Base-by-base conservation (phyloP, 73 alveolate species). In the Paramecium sonneborni region DNA sequence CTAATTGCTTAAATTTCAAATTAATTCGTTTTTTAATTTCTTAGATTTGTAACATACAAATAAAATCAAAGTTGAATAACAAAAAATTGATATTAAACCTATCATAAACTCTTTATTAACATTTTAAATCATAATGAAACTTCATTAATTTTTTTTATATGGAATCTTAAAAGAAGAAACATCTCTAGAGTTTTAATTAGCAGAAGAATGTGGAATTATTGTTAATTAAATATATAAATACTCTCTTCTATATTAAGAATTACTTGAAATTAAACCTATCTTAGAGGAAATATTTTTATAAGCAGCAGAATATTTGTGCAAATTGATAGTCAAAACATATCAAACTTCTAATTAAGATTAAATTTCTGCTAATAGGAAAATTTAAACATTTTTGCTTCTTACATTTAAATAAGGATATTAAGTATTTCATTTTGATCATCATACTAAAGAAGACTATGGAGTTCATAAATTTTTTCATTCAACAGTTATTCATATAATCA, bases 401-500 rank as follows among this genome's bases (percentile, higher is more conserved):
- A 32, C 84, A 23, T 62, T 62, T 28, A 26, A 32, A 4, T 12
- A 62, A 26, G 84, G 84, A 1, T 62, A 62, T 32, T 62, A 26
- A 5, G 48, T 62, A 62, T 62, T 62, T 62, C 39, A 62, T 26
- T 26, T 26, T 11, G 84, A 62, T 30, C 20, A 14, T 0, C 43
- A 24, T 30, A 14, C 39, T 30, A 30, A 62, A 62, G 48, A 62
- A 11, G 84, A 62, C 2, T 26, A 1, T 32, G 84, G 84, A 14
- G 24, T 62, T 30, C 84, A 62, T 26, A 62, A 62, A 62, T 62
- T 30, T 23, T 62, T 62, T 30, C 84, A 62, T n/a, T 62, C 84
- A 62, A 62, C 84, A 12, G 84, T 62, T 30, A 62, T 62, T 32
- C 84, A 62, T 26, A 62, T 62, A 21, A 2, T 62, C 12, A 62